These are phyloP conservation scores for Yamadazyma dushanensis DNA, from an alignment of 1,139 yeast genomes.

Conservation along the genomic window DNA sequence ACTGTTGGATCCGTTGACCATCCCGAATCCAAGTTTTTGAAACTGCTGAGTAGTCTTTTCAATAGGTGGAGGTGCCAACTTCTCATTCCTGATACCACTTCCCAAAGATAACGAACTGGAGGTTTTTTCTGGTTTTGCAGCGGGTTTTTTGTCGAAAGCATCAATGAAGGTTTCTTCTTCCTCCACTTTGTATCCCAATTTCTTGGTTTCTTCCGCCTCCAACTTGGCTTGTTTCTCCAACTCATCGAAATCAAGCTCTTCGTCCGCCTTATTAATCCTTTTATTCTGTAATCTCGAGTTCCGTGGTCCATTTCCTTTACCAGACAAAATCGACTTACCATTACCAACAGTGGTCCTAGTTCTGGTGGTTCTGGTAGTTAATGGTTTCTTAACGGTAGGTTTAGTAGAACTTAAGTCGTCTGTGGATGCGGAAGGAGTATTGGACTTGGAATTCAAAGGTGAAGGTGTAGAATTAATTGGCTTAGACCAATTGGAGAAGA, in stretches of 20 bases:
- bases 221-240: conserved; percentile 83
- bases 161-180: conserved; percentile 14
- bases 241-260: conserved; percentile 87
- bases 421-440: conserved; percentile 47
- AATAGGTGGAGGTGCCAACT: conserved; percentile 33
- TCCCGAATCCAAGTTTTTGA: conserved; percentile 83
- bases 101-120: conserved; percentile 13
- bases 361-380: conserved; percentile 18
- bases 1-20: conserved; percentile 53
- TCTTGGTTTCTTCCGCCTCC: conserved; percentile 74
- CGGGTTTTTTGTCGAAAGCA: conserved; percentile 3
- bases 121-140: conserved; percentile 8
- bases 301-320: conserved; percentile 49
- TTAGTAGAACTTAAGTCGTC: conserved; percentile 34
- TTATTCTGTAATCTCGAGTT: conserved; percentile 59
- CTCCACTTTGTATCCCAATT: conserved; percentile 64
- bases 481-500: conserved; percentile 89
- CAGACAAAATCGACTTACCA: conserved; percentile 36
- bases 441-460: conserved; percentile 44
- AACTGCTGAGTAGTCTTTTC: conserved; percentile 68
- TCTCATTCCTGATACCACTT: conserved; percentile 18
- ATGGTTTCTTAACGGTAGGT: conserved; percentile 23
- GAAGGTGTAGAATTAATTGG: conserved; percentile 60
- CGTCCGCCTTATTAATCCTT: conserved; percentile 46
- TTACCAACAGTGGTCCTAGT: conserved; percentile 8